These are phyloP conservation scores for Pyrenochaeta sp. DNA, from an alignment of 2,329 filamentous ascomycete genomes.

Conservation along the genomic window DNA sequence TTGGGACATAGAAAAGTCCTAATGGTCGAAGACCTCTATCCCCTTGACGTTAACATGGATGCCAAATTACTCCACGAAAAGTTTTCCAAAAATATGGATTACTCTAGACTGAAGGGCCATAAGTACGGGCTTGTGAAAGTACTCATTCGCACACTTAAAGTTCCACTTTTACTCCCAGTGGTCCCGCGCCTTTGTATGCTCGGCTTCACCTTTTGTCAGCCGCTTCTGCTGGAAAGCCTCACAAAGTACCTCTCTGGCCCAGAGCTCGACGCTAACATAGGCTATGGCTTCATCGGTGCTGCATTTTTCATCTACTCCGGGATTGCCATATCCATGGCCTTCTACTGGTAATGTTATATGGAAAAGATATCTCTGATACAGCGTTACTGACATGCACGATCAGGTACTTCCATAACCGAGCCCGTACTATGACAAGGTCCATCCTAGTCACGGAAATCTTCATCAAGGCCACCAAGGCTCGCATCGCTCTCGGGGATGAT, in stretches of 20 bases:
- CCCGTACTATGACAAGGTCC: conserved; percentile 13
- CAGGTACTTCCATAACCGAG: conserved; percentile 18
- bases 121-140: no score
- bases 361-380: no score
- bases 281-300: conserved; percentile 25
- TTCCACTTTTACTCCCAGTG: no score
- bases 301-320: conserved; percentile 14
- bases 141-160: no score
- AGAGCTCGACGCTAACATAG: conserved; percentile 17
- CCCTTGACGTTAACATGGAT: no score
- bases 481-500: conserved; percentile 8
- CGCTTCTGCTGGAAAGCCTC: conserved; percentile 32
- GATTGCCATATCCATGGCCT: conserved; percentile 9
- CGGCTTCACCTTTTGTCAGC: conserved; percentile 38
- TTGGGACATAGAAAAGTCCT: no score
- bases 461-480: conserved; percentile 12
- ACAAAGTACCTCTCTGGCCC: conserved; percentile 20
- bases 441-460: conserved; percentile 17
- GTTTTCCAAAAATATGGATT: no score
- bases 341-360: no score
- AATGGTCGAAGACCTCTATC: no score
- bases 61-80: no score
- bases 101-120: no score
- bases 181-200: conserved; percentile 5
- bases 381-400: no score